Evolutionary conservation across 345 rosid species (phyloP).

Genomic region (Xanthoceras sorbifolium): DNA sequence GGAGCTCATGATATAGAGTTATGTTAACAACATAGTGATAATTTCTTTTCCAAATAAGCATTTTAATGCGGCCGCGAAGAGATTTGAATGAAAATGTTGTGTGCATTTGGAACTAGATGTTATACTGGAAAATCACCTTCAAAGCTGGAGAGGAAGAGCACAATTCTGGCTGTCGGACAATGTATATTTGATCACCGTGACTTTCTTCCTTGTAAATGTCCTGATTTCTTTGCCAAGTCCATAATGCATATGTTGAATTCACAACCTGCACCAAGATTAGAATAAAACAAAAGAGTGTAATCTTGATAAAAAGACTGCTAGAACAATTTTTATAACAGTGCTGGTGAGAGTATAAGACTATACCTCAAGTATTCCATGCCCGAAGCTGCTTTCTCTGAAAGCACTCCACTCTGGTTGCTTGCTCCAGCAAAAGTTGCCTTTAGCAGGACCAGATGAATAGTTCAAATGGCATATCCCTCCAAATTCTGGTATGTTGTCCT

Average conservation of each 20-base stretch:
- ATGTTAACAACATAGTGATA: not conserved
- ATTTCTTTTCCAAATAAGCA: not conserved
- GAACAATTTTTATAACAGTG: not conserved
- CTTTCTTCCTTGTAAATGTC: constrained; percentile 57
- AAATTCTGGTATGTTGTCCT: constrained; percentile 61
- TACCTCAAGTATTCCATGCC: constrained; percentile 90
- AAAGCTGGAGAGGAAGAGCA: constrained; percentile 38
- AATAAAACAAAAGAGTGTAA: not conserved
- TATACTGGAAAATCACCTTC: constrained; percentile 22
- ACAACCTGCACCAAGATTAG: constrained; percentile 51
- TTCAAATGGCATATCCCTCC: constrained; percentile 70
- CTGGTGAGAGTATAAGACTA: not conserved
- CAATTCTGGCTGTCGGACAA: constrained; percentile 61
- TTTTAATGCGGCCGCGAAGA: not conserved
- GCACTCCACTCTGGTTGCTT: constrained; percentile 90
- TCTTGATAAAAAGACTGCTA: not conserved
- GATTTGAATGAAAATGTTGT: not conserved
- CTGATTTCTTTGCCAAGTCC: constrained; percentile 94
- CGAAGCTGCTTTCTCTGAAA: constrained; percentile 87
- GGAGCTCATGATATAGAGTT: not conserved
- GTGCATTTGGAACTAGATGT: not conserved
- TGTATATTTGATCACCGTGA: constrained; percentile 69
- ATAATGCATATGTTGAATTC: constrained; percentile 75
- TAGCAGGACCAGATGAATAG: constrained; percentile 76
- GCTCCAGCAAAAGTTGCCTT: constrained; percentile 81